Base-by-base conservation (phyloP, 2,329 filamentous ascomycete species). In the Aspergillus texensis region DNA sequence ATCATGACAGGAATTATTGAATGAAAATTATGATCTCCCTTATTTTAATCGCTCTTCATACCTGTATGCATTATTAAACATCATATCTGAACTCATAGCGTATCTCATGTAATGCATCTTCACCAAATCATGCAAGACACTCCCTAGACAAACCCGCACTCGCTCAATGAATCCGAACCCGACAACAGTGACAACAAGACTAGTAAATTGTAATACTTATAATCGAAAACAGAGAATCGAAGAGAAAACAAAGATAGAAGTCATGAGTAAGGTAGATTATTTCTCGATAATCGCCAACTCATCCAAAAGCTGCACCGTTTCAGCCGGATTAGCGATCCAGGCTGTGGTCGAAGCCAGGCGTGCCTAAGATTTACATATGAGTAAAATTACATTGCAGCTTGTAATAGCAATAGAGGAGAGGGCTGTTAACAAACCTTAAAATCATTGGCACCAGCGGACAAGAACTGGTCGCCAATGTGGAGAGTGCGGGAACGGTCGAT, bases 401-500 rank as follows among this genome's bases (percentile, higher is more conserved):
- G 21, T 6, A 21, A 30, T 34, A 34, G 11, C 4, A 34, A 12
- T 34, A 10, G 12, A 34, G 32, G 32, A 34, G 32, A 34, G 32
- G 8, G 19, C 19, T 30, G 12, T 60, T 45, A 58, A 63, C 70
- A 53, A 64, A 84, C 92, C 82, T 97, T 97, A 83, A 98, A 99
- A 79, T 99, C 95, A 79, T 99, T 99, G 19, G 93, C 93, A 0
- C 94, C 94, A 4, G 94, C 94, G 65, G 92, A 96, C 67, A 99
- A 81, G 78, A 99, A 99, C 80, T 99, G 95, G 79, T 99, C 88
- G 16, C 95, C 95, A 5, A 99, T 92, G 79, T 99, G 95, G 62
- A 99, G 83, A 10, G 94, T 97, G 73, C 91, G 91, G 67, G 90
- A 87, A 4, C 89, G 91, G 57, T 85, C 83, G 70, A 97, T 87